These are phyloP conservation scores for Rhizopogon salebrosus DNA, from an alignment of 768 basidiomycete species.

Conservation along the genomic window DNA sequence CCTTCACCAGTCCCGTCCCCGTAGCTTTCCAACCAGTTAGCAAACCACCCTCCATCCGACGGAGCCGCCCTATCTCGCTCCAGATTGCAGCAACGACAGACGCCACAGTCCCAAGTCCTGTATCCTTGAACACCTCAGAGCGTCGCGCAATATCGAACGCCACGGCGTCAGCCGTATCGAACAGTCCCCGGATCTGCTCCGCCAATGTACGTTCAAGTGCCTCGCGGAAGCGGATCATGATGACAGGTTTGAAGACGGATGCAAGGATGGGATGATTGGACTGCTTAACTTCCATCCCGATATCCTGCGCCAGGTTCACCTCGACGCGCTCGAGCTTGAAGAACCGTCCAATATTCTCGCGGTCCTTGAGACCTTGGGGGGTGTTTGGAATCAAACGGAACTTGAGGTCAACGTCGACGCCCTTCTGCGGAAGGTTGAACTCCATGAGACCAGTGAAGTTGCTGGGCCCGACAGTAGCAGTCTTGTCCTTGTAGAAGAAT, in stretches of 20 bases:
- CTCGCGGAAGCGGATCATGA: constrained; percentile 51
- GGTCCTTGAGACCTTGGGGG: constrained; percentile 35
- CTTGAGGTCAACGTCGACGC: constrained; percentile 65
- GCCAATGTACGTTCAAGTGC: constrained; percentile 55
- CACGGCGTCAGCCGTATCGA: constrained; percentile 52
- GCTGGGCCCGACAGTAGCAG: constrained; percentile 43
- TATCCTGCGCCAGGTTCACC: constrained; percentile 52
- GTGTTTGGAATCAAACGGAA: constrained; percentile 57
- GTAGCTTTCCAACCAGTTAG: constrained; percentile 49
- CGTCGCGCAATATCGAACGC: constrained; percentile 56
- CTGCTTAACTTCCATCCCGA: constrained; percentile 49
- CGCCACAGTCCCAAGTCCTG: constrained; percentile 46
- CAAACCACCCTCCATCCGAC: constrained; percentile 29
- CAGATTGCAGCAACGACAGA: constrained; percentile 56
- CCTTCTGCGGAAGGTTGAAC: constrained; percentile 58
- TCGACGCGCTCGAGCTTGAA: constrained; percentile 51
- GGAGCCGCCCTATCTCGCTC: constrained; percentile 64
- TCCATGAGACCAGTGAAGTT: constrained; percentile 60
- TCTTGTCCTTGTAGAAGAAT: constrained; percentile 69
- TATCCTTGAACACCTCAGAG: constrained; percentile 59
- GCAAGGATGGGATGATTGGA: constrained; percentile 62
- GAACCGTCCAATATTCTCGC: constrained; percentile 44
- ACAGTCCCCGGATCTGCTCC: constrained; percentile 44
- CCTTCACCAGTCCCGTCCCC: constrained; percentile 58
- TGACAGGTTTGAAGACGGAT: constrained; percentile 58